Evolutionary conservation across 305 asterid genomes (phyloP).

Genomic region (Striga hermonthica): DNA sequence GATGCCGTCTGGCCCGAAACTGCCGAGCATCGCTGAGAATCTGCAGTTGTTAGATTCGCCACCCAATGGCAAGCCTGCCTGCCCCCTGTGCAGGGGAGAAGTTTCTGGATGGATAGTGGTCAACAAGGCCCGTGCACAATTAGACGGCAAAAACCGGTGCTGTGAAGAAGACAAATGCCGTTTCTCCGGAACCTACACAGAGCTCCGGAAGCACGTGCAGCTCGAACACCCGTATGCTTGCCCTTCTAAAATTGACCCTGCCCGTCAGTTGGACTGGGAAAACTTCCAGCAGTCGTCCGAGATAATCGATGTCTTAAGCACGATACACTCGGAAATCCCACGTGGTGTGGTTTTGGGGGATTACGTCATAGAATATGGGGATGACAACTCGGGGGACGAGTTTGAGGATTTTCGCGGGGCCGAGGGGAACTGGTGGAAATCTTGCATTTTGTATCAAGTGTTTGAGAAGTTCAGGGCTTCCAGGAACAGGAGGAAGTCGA

Average conservation of each 20-base stretch:
- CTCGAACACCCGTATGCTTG: slow-evolving; percentile 71
- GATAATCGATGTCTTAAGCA: slow-evolving; percentile 76
- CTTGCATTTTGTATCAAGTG: slow-evolving; percentile 76
- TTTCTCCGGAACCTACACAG: slow-evolving; percentile 56
- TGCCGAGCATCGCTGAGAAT: slow-evolving; percentile 37
- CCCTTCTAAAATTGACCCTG: slow-evolving; percentile 77
- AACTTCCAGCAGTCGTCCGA: slow-evolving; percentile 85
- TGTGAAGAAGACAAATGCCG: slow-evolving; percentile 71
- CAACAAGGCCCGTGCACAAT: slow-evolving; percentile 55
- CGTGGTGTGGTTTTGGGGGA: slow-evolving; percentile 79
- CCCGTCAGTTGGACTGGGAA: slow-evolving; percentile 84
- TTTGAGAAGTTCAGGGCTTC: slow-evolving; percentile 64
- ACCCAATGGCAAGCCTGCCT: slow-evolving; percentile 46
- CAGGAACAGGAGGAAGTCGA: slow-evolving; percentile 73
- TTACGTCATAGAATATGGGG: slow-evolving; percentile 86
- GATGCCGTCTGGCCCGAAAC: slow-evolving; percentile 39
- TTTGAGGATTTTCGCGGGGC: slow-evolving; percentile 59
- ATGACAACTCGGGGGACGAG: slow-evolving; percentile 70
- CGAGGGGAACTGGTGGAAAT: slow-evolving; percentile 74
- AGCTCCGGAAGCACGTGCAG: slow-evolving; percentile 66
- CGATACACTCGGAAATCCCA: slow-evolving; percentile 78
- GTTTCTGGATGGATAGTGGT: slow-evolving; percentile 76
- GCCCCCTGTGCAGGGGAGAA: slow-evolving; percentile 84
- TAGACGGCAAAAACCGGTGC: slow-evolving; percentile 60
- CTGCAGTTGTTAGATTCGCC: slow-evolving; percentile 29